Base-by-base conservation (phyloP, 225 moss, liverwort and hornwort genomes). In the Polytrichum commune region DNA sequence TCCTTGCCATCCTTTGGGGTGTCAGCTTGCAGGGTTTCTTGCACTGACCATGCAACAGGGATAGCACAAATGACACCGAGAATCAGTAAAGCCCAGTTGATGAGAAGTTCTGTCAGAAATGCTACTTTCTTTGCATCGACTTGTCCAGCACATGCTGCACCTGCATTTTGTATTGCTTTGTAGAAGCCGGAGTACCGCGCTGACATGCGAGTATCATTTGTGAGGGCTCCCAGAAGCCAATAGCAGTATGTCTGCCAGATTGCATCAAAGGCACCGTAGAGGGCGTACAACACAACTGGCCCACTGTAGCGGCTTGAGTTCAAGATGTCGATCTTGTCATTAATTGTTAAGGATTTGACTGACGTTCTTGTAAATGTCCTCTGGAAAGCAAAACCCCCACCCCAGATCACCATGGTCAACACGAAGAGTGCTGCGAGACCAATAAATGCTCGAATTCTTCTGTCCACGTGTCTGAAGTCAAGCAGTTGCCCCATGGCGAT, bases 181-280 rank as follows among this genome's bases (percentile, higher is more conserved):
- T 92, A 97, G 61, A 93, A 93, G 19, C 96, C 93, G 0, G 93
- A 68, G 71, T 83, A 92, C 38, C 90, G 86, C 58, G 96, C 93
- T 5, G 92, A 90, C 24, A 38, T 69, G 5, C 77, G 83, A 27
- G 90, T 90, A 67, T 96, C 82, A 55, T 93, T 92, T 25, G 92
- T 88, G 29, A 97, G 88, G 25, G 96, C 90, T 25, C 96, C 96
- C 83, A 93, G 83, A 46, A 93, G 82, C 96, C 93, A 97, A 79
- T 92, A 97, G 82, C 90, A 89, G 73, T 96, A 96, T 23, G 92
- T 92, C 64, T 96, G 96, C 92, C 96, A 93, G 56, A 93, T 30
- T 1, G 96, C 88, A 68, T 96, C 92, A 63, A 93, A 96, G 23
- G 86, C 71, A 1, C 93, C 96, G 30, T 85, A 96, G 6, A 82